Evolutionary conservation across 495 filamentous ascomycete genomes (phyloP), one percentile per base, ranked within the genome.

Genomic region (Xylaria grammica): DNA sequence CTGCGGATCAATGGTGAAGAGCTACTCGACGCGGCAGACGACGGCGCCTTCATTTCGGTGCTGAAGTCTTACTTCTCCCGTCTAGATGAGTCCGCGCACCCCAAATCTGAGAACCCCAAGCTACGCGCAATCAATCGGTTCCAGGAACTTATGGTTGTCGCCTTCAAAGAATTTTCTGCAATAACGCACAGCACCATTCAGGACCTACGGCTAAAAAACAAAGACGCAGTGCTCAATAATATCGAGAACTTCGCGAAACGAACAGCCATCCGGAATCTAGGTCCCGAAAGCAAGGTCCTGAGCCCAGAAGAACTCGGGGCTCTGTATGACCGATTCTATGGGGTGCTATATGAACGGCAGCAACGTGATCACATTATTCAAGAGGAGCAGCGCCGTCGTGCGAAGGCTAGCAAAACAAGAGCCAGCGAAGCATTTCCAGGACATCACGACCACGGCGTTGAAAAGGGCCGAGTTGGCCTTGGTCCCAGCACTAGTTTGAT

Each of bases 241-340:
- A 99, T 99, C 67, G 96, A 98, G 77, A 97, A 85, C 63, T 99
- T 99, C 70, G 92, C 96, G 30, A 99, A 97, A 73, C 89, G 95
- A 63, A 99, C 95, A 3, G 94, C 93, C 17, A 96, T 99, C 62
- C 84, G 95, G 22, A 99, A 99, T 65, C 87, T 99, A 34, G 95
- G 95, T 0, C 94, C 94, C 3, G 95, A 98, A 61, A 96, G 92
- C 78, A 98, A 97, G 75, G 85, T 90, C 50, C 79, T 99, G 34
- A 91, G 85, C 71, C 79, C 89, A 20, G 91, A 94, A 32, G 96
- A 99, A 71, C 83, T 99, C 2, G 89, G 90, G 27, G 88, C 89
- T 20, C 82, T 97, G 13, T 99, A 99, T 67, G 95, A 99, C 72
- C 87, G 92, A 46, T 99, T 97, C 72, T 97, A 96, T 67, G 86